Base-by-base conservation (phyloP, 352 stramenopile genomes). In the Pythium monospermum region DNA sequence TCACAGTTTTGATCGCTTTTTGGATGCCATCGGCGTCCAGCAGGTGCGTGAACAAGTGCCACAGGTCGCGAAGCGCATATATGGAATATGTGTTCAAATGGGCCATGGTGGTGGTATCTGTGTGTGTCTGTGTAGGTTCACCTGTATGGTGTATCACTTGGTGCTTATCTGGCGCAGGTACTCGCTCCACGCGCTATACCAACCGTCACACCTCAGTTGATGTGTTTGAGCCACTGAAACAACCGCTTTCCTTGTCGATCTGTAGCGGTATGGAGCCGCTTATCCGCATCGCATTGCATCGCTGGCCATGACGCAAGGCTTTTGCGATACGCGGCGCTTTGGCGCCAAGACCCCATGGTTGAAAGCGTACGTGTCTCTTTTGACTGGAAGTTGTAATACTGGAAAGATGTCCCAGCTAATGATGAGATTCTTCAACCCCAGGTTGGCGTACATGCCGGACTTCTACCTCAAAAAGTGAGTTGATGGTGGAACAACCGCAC, bases 1-100 rank as follows among this genome's bases (percentile, higher is more conserved):
- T 36, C 77, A 91, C 53, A 85, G 74, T 59, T 91, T 91, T 38
- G 79, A 91, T 36, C 68, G 79, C 12, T 87, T 91, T 54, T 66
- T 91, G 21, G 78, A 87, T 30, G 74, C 76, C 4, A 62, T 87
- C 49, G 66, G 78, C 35, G 45, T 91, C 4, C 30, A 60, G 4
- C 49, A 78, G 45, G 57, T 60, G 15, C 10, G 21, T 52, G 12
- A n/a, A n/a, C n/a, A n/a, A n/a, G n/a, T n/a, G n/a, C n/a, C n/a
- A n/a, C n/a, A n/a, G n/a, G n/a, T n/a, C n/a, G n/a, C n/a, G n/a
- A n/a, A n/a, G n/a, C n/a, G n/a, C n/a, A n/a, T n/a, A n/a, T n/a
- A n/a, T n/a, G n/a, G n/a, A n/a, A n/a, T n/a, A n/a, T n/a, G n/a
- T n/a, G n/a, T n/a, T n/a, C n/a, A n/a, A n/a, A n/a, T n/a, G 18